phyloP scores from a whole-genome alignment of 495 filamentous ascomycete species.

The Penicillium malachiteum region DNA sequence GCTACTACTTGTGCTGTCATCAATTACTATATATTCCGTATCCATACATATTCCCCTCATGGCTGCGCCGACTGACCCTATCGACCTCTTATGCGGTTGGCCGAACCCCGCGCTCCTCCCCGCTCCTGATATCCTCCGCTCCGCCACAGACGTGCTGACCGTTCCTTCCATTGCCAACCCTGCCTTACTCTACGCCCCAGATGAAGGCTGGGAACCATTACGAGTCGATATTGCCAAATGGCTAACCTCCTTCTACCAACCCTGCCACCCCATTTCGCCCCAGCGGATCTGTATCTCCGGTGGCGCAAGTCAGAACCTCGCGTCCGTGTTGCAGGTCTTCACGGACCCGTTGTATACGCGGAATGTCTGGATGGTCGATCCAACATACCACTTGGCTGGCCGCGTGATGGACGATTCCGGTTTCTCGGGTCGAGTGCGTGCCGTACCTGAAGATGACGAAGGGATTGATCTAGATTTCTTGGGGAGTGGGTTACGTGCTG shows the following conservation, averaged over 20 bases:
- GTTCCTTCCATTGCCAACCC: constrained; percentile 54
- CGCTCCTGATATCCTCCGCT: constrained; percentile 50
- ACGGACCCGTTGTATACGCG: constrained; percentile 75
- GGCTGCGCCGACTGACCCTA: constrained; percentile 26
- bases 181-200: constrained; percentile 73
- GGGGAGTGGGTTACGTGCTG: constrained; percentile 43
- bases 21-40: neutral
- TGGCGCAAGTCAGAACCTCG: constrained; percentile 75
- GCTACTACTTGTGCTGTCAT: no score
- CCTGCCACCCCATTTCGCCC: constrained; percentile 35
- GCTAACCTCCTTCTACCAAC: constrained; percentile 63
- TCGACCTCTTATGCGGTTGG: constrained; percentile 72
- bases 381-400: constrained; percentile 76
- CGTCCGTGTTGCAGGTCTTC: constrained; percentile 68
- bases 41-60: neutral
- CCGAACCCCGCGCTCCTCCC: constrained; percentile 73
- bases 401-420: constrained; percentile 77
- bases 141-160: constrained; percentile 55
- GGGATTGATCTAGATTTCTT: constrained; percentile 67
- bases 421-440: constrained; percentile 59
- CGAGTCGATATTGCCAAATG: constrained; percentile 64
- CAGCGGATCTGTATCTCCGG: constrained; percentile 77
- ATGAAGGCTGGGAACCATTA: constrained; percentile 68
- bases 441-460: constrained; percentile 70
- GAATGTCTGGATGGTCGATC: constrained; percentile 75